A percentile compares a stretch with the other conserved stretches of the same genome.
These are phyloP conservation scores for Cardamine chenopodiifolia DNA, from an alignment of 345 rosid species.

Conservation along the genomic window DNA sequence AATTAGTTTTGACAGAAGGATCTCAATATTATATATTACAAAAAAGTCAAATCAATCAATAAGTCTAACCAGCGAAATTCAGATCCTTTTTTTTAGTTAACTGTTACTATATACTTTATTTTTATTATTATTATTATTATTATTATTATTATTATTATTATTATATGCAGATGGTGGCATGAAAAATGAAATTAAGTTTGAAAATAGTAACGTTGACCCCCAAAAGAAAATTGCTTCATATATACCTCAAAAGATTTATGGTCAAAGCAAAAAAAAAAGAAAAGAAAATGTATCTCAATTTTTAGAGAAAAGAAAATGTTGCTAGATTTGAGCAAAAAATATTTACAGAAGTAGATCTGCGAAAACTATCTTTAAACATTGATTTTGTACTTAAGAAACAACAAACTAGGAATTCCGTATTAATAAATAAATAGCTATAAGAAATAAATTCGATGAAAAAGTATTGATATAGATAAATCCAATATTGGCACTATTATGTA, in stretches of 20 bases:
- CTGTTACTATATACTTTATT: not conserved
- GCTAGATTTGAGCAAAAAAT: not conserved
- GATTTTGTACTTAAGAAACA: not conserved
- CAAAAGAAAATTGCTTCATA: not conserved
- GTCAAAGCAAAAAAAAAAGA: not conserved
- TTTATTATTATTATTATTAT: not conserved
- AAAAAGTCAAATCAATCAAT: not conserved
- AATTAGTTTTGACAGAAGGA: not conserved
- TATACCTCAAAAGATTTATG: not conserved
- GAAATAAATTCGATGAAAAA: not conserved
- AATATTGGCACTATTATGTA: not conserved
- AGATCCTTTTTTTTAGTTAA: not conserved
- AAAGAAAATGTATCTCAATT: not conserved
- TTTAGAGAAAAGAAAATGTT: not conserved
- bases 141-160: not conserved
- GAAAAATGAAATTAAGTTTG: not conserved
- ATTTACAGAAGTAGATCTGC: not conserved
- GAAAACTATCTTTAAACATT: not conserved
- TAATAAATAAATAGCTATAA: not conserved
- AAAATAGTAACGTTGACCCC: slow-evolving; percentile 1
- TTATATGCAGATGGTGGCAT: not conserved
- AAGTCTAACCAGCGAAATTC: not conserved
- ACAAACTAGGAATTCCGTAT: not conserved
- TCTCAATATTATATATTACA: not conserved
- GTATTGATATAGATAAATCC: not conserved